phyloP scores from a whole-genome alignment of 208 protist genomes.

The Naegleria fowleri region DNA sequence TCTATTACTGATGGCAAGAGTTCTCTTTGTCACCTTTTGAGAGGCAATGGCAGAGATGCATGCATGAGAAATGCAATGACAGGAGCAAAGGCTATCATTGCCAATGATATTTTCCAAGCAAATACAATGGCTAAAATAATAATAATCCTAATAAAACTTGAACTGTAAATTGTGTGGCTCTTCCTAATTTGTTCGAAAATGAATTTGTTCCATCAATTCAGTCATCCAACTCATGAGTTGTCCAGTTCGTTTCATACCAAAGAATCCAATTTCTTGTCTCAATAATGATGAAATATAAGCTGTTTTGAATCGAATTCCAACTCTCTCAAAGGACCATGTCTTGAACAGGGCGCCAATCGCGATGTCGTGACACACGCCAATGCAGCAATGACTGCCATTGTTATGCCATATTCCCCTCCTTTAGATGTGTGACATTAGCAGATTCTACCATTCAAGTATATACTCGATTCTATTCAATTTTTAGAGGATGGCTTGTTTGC shows the following conservation, averaged over 20 bases:
- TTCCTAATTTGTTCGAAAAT: not conserved
- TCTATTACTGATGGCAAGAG: not conserved
- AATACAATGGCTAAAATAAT: not conserved
- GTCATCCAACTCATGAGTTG: not conserved
- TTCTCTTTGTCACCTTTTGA: not conserved
- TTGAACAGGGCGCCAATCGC: not conserved
- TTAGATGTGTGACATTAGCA: not conserved
- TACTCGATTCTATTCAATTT: too few species aligned
- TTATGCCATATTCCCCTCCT: not conserved
- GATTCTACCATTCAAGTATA: too few species aligned
- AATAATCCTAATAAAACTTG: not conserved
- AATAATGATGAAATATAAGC: not conserved
- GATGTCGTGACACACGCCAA: not conserved
- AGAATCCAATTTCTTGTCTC: slow-evolving; percentile 19
- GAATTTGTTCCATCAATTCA: not conserved
- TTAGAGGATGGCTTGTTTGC: too few species aligned
- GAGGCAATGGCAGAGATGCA: not conserved
- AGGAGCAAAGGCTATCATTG: not conserved
- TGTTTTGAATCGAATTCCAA: not conserved
- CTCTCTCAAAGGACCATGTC: not conserved
- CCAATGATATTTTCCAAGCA: slow-evolving; percentile 5
- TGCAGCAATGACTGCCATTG: not conserved
- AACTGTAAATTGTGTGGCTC: not conserved
- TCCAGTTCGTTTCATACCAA: slow-evolving; percentile 16
- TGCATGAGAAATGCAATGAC: not conserved